Conservation (phyloP, 495 filamentous ascomycete genomes). For the Penicillium robsamsonii region DNA sequence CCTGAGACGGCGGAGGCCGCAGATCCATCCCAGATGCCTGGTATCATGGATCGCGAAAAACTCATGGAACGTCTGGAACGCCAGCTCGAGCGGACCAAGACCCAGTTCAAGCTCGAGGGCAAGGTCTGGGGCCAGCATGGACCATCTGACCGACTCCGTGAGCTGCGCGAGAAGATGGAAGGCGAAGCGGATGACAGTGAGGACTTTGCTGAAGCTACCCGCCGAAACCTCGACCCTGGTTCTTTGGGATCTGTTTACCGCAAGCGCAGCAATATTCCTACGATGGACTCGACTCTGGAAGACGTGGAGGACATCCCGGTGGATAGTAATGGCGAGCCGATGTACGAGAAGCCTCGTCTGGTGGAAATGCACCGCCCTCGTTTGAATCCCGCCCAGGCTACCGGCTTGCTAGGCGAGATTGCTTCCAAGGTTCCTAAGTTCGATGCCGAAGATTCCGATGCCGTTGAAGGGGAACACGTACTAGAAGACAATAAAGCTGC, state of each 20-base stretch:
- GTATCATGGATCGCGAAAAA: conserved; percentile 86
- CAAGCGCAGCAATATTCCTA: conserved; percentile 55
- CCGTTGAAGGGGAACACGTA: conserved; percentile 44
- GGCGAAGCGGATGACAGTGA: conserved; percentile 50
- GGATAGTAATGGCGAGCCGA: conserved; percentile 44
- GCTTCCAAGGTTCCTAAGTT: conserved; percentile 70
- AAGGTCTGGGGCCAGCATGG: conserved; percentile 86
- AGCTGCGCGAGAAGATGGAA: conserved; percentile 94
- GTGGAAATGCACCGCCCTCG: conserved; percentile 70
- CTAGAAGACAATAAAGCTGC: conserved; percentile 20
- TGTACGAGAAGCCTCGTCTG: conserved; percentile 65
- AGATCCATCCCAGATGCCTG: conserved; percentile 77
- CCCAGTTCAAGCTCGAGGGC: conserved; percentile 95
- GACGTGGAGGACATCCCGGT: conserved; percentile 33
- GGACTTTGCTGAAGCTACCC: conserved; percentile 52
- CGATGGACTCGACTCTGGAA: conserved; percentile 42
- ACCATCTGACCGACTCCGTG: conserved; percentile 87
- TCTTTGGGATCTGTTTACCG: conserved; percentile 65
- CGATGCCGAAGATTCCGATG: conserved; percentile 62
- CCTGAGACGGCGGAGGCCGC: conserved; percentile 51
- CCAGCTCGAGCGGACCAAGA: conserved; percentile 95
- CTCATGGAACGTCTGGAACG: conserved; percentile 91
- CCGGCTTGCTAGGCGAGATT: conserved; percentile 77
- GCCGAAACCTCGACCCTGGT: conserved; percentile 49
- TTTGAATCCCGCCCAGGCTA: conserved; percentile 69